phyloP scores from a whole-genome alignment of 2,329 filamentous ascomycete species.

The Fusarium concolor region DNA sequence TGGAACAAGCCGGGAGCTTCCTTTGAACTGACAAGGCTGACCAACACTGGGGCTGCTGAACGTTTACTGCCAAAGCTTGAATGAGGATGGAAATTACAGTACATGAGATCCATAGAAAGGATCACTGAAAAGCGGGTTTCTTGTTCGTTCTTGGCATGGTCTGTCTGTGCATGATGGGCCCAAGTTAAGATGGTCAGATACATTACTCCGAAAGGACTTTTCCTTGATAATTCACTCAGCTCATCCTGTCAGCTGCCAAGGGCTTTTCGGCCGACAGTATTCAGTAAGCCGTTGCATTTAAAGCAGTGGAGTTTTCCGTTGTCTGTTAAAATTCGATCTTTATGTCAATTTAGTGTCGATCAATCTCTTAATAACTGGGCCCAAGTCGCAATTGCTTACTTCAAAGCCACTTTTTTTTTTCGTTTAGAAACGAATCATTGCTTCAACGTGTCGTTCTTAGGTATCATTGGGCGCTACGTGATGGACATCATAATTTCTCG shows the following conservation, averaged over 20 bases:
- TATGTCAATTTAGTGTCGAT: not conserved
- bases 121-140: constrained; percentile 2
- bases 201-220: not conserved
- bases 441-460: too few relatives aligned
- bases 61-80: not conserved
- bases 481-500: not conserved
- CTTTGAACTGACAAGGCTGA: not conserved
- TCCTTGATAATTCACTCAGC: not conserved
- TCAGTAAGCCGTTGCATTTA: too few relatives aligned
- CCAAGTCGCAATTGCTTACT: not conserved
- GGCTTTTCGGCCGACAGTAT: not conserved
- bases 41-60: too few relatives aligned
- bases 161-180: not conserved
- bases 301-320: not conserved
- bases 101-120: constrained; percentile 9
- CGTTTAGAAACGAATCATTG: too few relatives aligned
- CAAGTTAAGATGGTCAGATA: constrained; percentile 4
- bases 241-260: too few relatives aligned
- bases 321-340: too few relatives aligned
- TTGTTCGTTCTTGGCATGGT: not conserved
- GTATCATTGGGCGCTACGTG: not conserved
- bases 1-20: too few relatives aligned
- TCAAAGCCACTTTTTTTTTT: accelerated
- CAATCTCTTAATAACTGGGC: not conserved
- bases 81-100: constrained; percentile 4